These are phyloP conservation scores for Eimeria nieschulzi DNA, from an alignment of 169 alveolate genomes.

Conservation along the genomic window DNA sequence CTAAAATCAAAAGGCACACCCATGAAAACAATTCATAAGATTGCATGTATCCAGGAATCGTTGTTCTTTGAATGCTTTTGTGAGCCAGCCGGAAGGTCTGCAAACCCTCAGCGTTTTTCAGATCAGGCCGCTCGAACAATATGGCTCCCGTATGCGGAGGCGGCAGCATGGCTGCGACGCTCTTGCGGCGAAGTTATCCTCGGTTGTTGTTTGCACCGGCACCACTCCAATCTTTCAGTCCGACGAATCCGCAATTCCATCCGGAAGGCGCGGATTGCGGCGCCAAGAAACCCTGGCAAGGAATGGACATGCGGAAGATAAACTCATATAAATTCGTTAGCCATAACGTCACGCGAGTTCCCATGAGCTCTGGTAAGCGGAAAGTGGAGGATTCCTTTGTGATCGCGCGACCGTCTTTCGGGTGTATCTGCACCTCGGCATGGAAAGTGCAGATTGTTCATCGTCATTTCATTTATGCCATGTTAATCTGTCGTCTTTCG, in stretches of 20 bases:
- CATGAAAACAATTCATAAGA: too few species aligned
- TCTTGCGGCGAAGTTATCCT: conserved; percentile 14
- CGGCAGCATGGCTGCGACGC: conserved; percentile 4
- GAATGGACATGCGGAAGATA: conserved; percentile 70
- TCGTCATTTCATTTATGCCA: too few species aligned
- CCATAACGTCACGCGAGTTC: conserved; percentile 38
- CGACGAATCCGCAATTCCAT: conserved; percentile 41
- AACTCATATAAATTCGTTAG: conserved; percentile 43
- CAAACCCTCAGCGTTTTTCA: too few species aligned
- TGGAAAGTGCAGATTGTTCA: neutral
- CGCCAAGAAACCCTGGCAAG: conserved; percentile 56
- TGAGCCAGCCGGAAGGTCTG: too few species aligned
- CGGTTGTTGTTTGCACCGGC: conserved; percentile 55
- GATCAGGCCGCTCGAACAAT: too few species aligned
- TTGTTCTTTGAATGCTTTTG: too few species aligned
- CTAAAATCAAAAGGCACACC: too few species aligned
- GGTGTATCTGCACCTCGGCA: neutral
- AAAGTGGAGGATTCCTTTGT: neutral
- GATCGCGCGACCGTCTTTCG: neutral
- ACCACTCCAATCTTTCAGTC: conserved; percentile 48
- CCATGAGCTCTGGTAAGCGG: conserved; percentile 45
- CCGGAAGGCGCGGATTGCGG: conserved; percentile 48
- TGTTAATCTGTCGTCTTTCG: neutral
- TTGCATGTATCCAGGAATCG: too few species aligned
- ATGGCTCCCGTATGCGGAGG: too few species aligned